A percentile compares a stretch with the other conserved stretches of the same genome.
Evolutionary conservation across 2,329 filamentous ascomycete genomes (phyloP).

Genomic region (Aspergillus jensenii): DNA sequence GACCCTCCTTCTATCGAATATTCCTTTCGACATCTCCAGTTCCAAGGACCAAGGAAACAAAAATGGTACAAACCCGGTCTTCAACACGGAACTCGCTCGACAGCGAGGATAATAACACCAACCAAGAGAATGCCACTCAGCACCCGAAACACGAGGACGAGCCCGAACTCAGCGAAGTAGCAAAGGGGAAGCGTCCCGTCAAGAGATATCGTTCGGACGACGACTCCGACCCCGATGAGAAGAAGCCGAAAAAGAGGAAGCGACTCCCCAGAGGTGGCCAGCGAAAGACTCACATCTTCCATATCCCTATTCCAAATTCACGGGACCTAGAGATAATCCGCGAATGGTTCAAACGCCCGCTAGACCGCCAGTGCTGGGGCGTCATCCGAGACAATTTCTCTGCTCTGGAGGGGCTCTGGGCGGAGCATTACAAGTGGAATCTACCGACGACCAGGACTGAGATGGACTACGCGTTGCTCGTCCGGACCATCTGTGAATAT

Average conservation of each 20-base stretch:
- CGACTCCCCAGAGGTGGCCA: not conserved
- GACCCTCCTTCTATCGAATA: no score
- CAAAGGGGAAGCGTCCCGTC: not conserved
- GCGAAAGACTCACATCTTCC: not conserved
- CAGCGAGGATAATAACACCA: not conserved
- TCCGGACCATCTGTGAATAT: not conserved
- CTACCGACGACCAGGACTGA: not conserved
- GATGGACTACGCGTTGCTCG: not conserved
- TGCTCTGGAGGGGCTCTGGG: not conserved
- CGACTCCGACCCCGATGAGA: not conserved
- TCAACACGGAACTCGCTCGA: not conserved
- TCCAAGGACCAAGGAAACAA: not conserved
- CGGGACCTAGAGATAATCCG: not conserved
- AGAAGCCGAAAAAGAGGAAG: no score
- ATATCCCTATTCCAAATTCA: not conserved
- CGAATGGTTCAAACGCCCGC: not conserved
- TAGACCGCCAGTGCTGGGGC: not conserved
- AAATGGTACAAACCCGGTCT: not conserved
- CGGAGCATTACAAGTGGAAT: not conserved
- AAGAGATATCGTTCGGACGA: not conserved
- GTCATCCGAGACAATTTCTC: not conserved
- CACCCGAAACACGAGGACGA: no score
- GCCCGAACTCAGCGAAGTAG: not conserved
- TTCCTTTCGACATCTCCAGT: not conserved
- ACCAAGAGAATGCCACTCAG: no score